Evolutionary conservation across 202 grass and related monocot species (phyloP), one percentile per base, ranked within the genome.

Genomic region (Bolboschoenoplectus hybrid): DNA sequence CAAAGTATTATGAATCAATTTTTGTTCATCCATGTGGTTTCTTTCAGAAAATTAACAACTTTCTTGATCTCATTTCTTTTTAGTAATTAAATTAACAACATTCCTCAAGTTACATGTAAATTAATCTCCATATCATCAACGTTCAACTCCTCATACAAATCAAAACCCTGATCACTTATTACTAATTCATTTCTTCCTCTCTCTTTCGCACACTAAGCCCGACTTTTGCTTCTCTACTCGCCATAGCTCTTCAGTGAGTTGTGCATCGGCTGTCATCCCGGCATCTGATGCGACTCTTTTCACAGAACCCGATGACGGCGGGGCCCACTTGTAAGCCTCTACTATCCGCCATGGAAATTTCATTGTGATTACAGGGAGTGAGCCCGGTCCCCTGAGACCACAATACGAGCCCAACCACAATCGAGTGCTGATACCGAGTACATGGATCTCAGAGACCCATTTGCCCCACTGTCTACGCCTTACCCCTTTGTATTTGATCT

Each of bases 391-490:
- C 56, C 80, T 87, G 61, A 95, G 93, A 88, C 87, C 79, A 95
- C 89, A 82, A 87, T 92, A 95, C 51, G 91, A 92, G 3, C 91
- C 93, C 38, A 93, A 89, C 91, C 91, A 95, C 55, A 95, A 85
- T 45, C 91, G 85, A 57, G 92, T 80, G 2, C 80, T 87, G 52
- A 89, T 89, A 75, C 93, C 89, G 1, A 89, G 87, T 67, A 93
- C 90, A 1, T 89, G 82, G 84, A 94, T 94, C 87, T 94, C 93
- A 40, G 93, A 94, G 53, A 94, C 90, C 90, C 93, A 94, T 85
- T 94, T 94, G 1, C 93, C 89, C 93, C 93, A 95, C 35, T 39
- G 67, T 71, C 93, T 87, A 55, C 72, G 85, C 67, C 93, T 84
- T 82, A 95, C 93, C 66, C 91, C 91, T 34, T 69, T 86, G 89